phyloP scores from a whole-genome alignment of 352 stramenopile species.

The Thalassiosira mediterranea region DNA sequence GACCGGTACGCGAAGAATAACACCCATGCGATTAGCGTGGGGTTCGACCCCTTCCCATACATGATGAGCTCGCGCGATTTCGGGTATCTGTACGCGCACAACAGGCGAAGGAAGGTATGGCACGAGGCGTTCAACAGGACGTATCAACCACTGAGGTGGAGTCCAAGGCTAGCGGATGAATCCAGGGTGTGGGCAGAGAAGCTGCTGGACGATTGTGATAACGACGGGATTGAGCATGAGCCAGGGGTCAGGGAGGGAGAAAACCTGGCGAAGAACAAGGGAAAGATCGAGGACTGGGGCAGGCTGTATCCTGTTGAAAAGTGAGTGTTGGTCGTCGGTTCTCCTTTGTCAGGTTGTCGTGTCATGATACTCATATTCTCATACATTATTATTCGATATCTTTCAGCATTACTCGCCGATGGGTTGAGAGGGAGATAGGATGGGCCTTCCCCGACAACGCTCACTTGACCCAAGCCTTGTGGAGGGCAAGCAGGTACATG shows the following conservation, averaged over 20 bases:
- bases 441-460: slow-evolving; percentile 50
- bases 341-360: too few species aligned
- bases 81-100: neutral
- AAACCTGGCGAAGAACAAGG: slow-evolving; percentile 31
- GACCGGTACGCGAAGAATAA: neutral
- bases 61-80: neutral
- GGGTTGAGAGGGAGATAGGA: slow-evolving; percentile 50
- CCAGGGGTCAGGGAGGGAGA: slow-evolving; percentile 9
- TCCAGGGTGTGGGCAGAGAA: neutral
- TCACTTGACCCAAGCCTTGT: slow-evolving; percentile 49
- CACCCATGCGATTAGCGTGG: neutral
- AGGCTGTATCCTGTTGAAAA: neutral
- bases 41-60: neutral
- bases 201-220: slow-evolving; percentile 16
- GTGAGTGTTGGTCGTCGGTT: neutral
- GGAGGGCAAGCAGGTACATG: slow-evolving; percentile 40
- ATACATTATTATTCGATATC: neutral
- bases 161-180: neutral
- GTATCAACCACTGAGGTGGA: neutral
- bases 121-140: neutral
- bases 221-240: slow-evolving; percentile 18
- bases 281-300: neutral
- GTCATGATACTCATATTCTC: too few species aligned
- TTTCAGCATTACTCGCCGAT: slow-evolving; percentile 13
- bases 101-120: neutral